Evolutionary conservation across 768 basidiomycete species (phyloP).

Genomic region (Kwoniella sp.): DNA sequence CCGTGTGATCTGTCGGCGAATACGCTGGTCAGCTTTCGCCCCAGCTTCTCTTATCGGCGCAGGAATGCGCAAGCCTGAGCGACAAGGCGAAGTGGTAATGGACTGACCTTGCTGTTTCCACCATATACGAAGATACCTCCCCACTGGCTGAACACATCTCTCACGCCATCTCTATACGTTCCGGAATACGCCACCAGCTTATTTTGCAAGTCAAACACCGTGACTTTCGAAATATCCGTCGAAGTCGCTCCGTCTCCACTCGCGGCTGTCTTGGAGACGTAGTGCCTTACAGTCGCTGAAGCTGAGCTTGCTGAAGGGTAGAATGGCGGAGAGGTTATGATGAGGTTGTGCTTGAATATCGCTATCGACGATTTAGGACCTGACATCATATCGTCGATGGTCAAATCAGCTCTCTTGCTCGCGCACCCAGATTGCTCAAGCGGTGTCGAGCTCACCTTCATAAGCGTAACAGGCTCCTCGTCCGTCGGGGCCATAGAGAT

Average conservation of each 20-base stretch:
- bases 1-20: slow-evolving; percentile 41
- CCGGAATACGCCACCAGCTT: slow-evolving; percentile 84
- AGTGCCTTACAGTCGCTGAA: slow-evolving; percentile 75
- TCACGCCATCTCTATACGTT: slow-evolving; percentile 77
- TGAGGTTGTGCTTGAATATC: slow-evolving; percentile 77
- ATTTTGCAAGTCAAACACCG: slow-evolving; percentile 87
- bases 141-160: slow-evolving; percentile 80
- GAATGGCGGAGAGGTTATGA: slow-evolving; percentile 86
- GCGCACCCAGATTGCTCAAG: not conserved
- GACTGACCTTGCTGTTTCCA: slow-evolving; percentile 72
- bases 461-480: slow-evolving; percentile 84
- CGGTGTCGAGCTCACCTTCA: slow-evolving; percentile 68
- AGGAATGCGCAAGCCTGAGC: too few species aligned
- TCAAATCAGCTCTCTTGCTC: slow-evolving; percentile 3
- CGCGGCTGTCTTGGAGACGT: slow-evolving; percentile 59
- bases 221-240: slow-evolving; percentile 59
- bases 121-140: slow-evolving; percentile 76
- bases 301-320: slow-evolving; percentile 67
- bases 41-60: not conserved
- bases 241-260: slow-evolving; percentile 66
- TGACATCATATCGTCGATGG: slow-evolving; percentile 44
- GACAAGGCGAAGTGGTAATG: slow-evolving; percentile 2
- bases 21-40: not conserved
- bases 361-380: slow-evolving; percentile 77
- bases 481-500: slow-evolving; percentile 78